Evolutionary conservation across 768 basidiomycete genomes (phyloP).

Genomic region (Suillus subalutaceus): DNA sequence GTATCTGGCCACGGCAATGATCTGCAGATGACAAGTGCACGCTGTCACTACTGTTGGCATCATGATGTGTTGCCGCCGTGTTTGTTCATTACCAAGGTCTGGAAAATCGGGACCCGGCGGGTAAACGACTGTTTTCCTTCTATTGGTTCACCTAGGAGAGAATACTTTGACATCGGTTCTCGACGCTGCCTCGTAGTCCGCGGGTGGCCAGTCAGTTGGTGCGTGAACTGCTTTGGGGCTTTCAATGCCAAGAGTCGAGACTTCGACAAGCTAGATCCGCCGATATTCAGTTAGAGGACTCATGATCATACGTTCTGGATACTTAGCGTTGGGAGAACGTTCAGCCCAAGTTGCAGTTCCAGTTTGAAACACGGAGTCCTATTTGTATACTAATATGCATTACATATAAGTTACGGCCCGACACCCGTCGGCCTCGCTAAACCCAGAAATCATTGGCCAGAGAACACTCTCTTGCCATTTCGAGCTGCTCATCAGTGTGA

Average conservation of each 20-base stretch:
- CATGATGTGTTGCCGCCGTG: background rate
- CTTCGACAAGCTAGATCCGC: conserved; percentile 6
- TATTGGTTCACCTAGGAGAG: background rate
- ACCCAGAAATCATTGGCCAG: conserved; percentile 20
- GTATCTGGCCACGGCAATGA: background rate
- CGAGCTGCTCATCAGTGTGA: conserved; percentile 65
- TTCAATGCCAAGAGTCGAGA: background rate
- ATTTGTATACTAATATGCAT: background rate
- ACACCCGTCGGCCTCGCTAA: background rate
- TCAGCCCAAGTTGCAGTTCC: background rate
- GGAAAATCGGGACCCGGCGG: background rate
- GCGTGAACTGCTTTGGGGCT: background rate
- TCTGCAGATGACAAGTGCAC: background rate
- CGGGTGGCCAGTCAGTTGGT: background rate
- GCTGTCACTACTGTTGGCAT: background rate
- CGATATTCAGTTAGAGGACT: background rate
- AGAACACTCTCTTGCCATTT: conserved; percentile 49
- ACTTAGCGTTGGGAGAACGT: background rate
- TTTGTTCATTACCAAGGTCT: background rate
- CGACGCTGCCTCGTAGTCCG: conserved; percentile 1
- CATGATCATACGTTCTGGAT: background rate
- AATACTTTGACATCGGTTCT: background rate
- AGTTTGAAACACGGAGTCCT: background rate
- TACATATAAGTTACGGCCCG: background rate
- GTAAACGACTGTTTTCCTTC: background rate